phyloP scores from a whole-genome alignment of 768 basidiomycete species.

The Russula sp. region DNA sequence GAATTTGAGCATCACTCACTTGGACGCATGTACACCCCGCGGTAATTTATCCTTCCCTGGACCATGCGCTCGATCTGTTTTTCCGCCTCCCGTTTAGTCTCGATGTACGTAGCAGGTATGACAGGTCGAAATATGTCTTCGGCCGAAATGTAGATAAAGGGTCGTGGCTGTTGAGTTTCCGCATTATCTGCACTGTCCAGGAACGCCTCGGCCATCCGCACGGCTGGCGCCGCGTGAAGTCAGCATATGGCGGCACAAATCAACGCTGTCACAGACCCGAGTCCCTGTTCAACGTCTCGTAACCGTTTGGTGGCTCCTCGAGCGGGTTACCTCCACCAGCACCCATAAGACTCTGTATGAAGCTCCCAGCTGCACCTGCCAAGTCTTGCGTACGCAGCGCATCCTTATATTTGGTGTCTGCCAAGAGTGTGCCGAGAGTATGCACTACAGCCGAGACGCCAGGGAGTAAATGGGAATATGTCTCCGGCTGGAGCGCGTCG shows the following conservation, averaged over 20 bases:
- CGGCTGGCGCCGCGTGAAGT: slow-evolving; percentile 37
- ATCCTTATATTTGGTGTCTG: slow-evolving; percentile 74
- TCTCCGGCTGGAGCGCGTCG: slow-evolving; percentile 70
- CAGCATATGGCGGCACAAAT: slow-evolving; percentile 7
- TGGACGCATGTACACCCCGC: slow-evolving; percentile 81
- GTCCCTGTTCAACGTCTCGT: slow-evolving; percentile 84
- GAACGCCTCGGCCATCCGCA: slow-evolving; percentile 75
- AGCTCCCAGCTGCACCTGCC: slow-evolving; percentile 42
- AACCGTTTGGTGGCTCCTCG: slow-evolving; percentile 44
- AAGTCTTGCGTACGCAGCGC: slow-evolving; percentile 57
- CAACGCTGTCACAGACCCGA: slow-evolving; percentile 51
- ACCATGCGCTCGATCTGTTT: slow-evolving; percentile 53
- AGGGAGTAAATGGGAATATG: slow-evolving; percentile 64
- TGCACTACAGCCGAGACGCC: slow-evolving; percentile 78
- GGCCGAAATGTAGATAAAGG: slow-evolving; percentile 95
- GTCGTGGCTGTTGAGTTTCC: slow-evolving; percentile 34
- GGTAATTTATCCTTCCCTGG: slow-evolving; percentile 39
- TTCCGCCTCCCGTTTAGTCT: slow-evolving; percentile 93
- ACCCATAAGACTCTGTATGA: slow-evolving; percentile 39
- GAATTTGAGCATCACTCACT: slow-evolving; percentile 47
- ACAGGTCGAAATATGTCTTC: slow-evolving; percentile 89
- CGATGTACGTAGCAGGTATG: slow-evolving; percentile 80
- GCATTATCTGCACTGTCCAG: slow-evolving; percentile 38
- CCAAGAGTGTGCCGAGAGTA: slow-evolving; percentile 86
- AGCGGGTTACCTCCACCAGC: slow-evolving; percentile 51